These are phyloP conservation scores for Protomyces arabidopsidicola DNA, from an alignment of 1,139 yeast species.

Conservation along the genomic window DNA sequence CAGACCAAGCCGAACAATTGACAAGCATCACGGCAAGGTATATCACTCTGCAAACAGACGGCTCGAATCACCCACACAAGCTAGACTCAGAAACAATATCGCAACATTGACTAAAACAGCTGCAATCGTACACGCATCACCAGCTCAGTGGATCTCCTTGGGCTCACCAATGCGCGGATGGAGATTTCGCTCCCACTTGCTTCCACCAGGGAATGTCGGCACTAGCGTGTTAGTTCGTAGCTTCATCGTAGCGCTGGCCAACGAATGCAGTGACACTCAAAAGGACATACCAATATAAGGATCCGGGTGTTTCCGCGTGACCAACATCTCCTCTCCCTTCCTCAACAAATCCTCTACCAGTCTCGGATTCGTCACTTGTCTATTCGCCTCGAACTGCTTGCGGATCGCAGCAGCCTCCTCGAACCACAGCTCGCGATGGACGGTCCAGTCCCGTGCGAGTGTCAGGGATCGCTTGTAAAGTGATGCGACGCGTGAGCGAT, in stretches of 20 bases:
- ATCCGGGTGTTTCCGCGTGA: constrained; percentile 26
- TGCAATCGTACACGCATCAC: too few relatives aligned
- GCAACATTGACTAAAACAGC: too few relatives aligned
- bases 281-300: constrained; percentile 26
- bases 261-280: neutral
- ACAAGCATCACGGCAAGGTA: too few relatives aligned
- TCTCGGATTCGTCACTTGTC: constrained; percentile 30
- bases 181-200: constrained; percentile 1
- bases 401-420: constrained; percentile 31
- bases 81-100: too few relatives aligned
- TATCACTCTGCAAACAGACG: too few relatives aligned
- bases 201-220: constrained; percentile 22
- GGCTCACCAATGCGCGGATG: neutral
- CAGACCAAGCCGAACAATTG: too few relatives aligned
- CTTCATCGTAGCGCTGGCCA: neutral
- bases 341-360: constrained; percentile 19
- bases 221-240: neutral
- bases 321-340: constrained; percentile 24
- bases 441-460: constrained; percentile 32
- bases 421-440: constrained; percentile 32
- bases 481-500: constrained; percentile 29
- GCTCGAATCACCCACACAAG: too few relatives aligned
- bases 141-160: neutral
- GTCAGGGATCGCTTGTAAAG: constrained; percentile 31
- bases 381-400: constrained; percentile 32